phyloP scores from a whole-genome alignment of 371 early-diverging fungal genomes.

The Rhizomucor pusillus region DNA sequence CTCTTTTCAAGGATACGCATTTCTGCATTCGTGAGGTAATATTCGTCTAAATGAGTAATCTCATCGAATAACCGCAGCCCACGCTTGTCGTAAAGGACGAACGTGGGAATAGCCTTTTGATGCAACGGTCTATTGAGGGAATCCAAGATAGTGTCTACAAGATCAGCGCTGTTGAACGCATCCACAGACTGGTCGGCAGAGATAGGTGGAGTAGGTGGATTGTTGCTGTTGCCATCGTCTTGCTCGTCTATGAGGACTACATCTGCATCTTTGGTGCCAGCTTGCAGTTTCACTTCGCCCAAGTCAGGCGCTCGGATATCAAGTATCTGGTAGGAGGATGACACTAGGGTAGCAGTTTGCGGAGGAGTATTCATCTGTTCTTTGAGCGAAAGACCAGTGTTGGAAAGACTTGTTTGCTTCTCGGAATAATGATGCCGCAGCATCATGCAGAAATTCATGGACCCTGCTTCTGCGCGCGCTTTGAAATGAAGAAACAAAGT shows the following conservation, averaged over 20 bases:
- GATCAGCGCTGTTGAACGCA: constrained; percentile 37
- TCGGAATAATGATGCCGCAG: neutral
- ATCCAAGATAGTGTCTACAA: constrained; percentile 49
- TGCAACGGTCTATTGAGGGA: constrained; percentile 31
- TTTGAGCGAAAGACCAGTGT: no score
- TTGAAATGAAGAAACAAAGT: no score
- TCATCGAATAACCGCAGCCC: constrained; percentile 87
- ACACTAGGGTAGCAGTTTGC: no score
- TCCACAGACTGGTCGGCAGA: constrained; percentile 26
- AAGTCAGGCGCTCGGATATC: constrained; percentile 27
- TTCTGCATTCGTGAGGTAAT: constrained; percentile 85
- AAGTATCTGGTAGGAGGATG: constrained; percentile 26
- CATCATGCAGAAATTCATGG: neutral
- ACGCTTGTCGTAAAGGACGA: constrained; percentile 79
- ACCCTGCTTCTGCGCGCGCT: no score
- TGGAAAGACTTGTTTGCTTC: no score
- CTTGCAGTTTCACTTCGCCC: constrained; percentile 5
- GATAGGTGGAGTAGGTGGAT: constrained; percentile 32
- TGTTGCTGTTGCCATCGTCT: constrained; percentile 1
- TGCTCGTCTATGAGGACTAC: neutral
- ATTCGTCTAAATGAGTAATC: constrained; percentile 83
- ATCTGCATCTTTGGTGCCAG: neutral
- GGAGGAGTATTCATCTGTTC: no score
- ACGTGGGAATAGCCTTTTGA: constrained; percentile 62
- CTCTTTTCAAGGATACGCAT: constrained; percentile 66